Conservation (phyloP, 1,284 basidiomycete species). For the Boletellus deceptivus region DNA sequence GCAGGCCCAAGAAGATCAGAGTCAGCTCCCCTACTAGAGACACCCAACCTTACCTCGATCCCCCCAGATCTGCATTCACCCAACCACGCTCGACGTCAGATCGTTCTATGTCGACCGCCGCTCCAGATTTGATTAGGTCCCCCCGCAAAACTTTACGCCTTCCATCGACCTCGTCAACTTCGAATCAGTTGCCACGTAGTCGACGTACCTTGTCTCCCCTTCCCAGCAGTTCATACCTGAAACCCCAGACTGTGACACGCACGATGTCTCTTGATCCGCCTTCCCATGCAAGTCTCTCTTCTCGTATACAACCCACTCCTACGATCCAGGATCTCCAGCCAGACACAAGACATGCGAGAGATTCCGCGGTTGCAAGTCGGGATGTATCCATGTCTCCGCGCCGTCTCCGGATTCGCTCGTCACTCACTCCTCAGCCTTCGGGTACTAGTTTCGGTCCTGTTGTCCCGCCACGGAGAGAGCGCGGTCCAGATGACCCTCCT, state of each 20-base stretch:
- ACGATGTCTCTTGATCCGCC: conserved; percentile 67
- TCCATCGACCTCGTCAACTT: conserved; percentile 32
- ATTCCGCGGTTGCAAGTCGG: conserved; percentile 36
- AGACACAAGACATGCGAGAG: conserved; percentile 37
- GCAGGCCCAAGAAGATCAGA: conserved; percentile 53
- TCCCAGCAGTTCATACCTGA: conserved; percentile 27
- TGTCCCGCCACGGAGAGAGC: conserved; percentile 37
- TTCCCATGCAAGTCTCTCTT: conserved; percentile 27
- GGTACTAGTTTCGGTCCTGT: conserved; percentile 48
- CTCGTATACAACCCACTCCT: conserved; percentile 18
- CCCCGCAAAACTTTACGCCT: conserved; percentile 29
- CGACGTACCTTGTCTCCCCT: conserved; percentile 43
- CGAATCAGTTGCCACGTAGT: conserved; percentile 28
- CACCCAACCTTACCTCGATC: conserved; percentile 50
- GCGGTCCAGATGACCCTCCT: conserved; percentile 64
- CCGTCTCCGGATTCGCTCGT: conserved; percentile 60
- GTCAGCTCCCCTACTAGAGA: conserved; percentile 46
- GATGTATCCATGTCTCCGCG: conserved; percentile 41
- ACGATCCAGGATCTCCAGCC: conserved; percentile 37
- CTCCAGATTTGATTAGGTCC: conserved; percentile 22
- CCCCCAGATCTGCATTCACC: conserved; percentile 46
- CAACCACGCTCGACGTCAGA: conserved; percentile 26
- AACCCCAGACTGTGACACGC: conserved; percentile 39
- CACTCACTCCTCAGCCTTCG: conserved; percentile 66
- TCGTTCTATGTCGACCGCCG: background rate